A percentile compares a stretch with the other conserved stretches of the same genome.
phyloP scores from a whole-genome alignment of 495 filamentous ascomycete genomes.

The Penicillium goetzii region DNA sequence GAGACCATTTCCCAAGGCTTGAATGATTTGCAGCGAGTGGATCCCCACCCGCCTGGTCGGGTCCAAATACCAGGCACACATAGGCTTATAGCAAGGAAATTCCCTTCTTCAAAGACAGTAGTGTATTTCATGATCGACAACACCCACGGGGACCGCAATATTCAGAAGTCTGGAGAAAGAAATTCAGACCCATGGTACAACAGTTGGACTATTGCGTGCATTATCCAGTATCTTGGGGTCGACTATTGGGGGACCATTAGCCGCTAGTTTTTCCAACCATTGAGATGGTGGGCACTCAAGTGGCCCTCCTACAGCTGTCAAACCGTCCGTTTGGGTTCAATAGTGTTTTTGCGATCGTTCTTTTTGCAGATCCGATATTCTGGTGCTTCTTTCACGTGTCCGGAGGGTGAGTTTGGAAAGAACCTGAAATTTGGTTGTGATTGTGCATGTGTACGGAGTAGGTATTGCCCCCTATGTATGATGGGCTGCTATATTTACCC shows the following conservation, averaged over 20 bases:
- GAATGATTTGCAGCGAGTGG: slow-evolving; percentile 1
- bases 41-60: background rate
- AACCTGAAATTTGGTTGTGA: background rate
- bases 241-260: slow-evolving; percentile 33
- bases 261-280: slow-evolving; percentile 22
- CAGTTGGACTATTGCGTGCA: slow-evolving; percentile 2
- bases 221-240: background rate
- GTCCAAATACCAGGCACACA: background rate
- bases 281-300: background rate
- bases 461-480: background rate
- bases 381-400: background rate
- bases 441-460: background rate
- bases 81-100: background rate
- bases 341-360: slow-evolving; percentile 14
- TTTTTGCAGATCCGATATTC: background rate
- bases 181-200: slow-evolving; percentile 22
- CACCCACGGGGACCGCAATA: slow-evolving; percentile 11
- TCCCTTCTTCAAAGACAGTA: slow-evolving; percentile 9
- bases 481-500: background rate
- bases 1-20: background rate
- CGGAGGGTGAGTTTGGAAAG: background rate
- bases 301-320: slow-evolving; percentile 20
- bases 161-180: slow-evolving; percentile 2
- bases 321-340: slow-evolving; percentile 32
- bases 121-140: slow-evolving; percentile 19